Base-by-base conservation (phyloP, 2,329 filamentous ascomycete species). In the Geoglossum cookeanum region DNA sequence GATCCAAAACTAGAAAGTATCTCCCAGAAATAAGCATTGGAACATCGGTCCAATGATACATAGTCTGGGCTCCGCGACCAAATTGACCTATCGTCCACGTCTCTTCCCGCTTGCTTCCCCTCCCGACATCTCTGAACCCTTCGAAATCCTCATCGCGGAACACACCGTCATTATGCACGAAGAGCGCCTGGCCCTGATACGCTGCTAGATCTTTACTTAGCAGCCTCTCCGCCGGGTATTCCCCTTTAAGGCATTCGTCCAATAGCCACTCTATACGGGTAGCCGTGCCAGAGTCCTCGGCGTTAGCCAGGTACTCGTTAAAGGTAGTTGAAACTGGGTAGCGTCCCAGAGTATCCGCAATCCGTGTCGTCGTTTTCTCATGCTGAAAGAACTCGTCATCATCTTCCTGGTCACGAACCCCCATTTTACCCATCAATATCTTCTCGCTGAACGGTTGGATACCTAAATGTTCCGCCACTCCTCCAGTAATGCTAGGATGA, bases 41-140 rank as follows among this genome's bases (percentile, higher is more conserved):
- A 42, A 64, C 63, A 48, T 67, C 66, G 13, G 67, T 68, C 60
- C 64, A 69, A 55, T 69, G 68, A 59, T 65, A 69, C 67, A 69
- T 69, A 3, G 66, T 69, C 54, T 69, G 63, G 6, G 66, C 65
- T 2, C 68, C 68, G 33, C 66, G 59, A 4, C 68, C 68, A 58
- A 68, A 69, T 59, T 66, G 66, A 7, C 68, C 68, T 17, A 68
- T 68, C 3, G 63, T 62, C 1, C 59, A 60, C n/a, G 53, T 55
- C 35, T 68, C 60, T 4, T 64, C 48, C 54, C 57, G 53, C 55
- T 69, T 69, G 33, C 68, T 68, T 1, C 67, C 66, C 30, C 63
- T 60, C 3, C 68, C 68, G 8, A 69, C 64, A 49, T 67, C 61
- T 48, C 64, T 65, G 27, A 69, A 63, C 0, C 68, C 66, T 11